Conservation (phyloP, 1,284 basidiomycete genomes). For the Leucoagaricus sp. region DNA sequence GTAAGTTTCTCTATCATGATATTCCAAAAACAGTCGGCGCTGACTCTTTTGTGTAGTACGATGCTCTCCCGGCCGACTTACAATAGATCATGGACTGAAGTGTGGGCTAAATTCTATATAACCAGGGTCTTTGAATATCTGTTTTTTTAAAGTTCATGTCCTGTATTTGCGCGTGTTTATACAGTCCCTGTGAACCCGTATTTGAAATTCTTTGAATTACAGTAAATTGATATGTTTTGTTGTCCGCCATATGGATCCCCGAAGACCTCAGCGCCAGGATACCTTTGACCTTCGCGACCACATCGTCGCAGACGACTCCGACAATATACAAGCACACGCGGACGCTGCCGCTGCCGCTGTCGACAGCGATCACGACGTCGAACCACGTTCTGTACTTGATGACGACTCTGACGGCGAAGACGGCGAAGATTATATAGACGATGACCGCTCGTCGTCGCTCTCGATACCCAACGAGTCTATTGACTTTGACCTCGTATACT, state of each 20-base stretch:
- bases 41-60: neutral
- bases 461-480: constrained; percentile 90
- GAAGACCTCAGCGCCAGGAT: neutral
- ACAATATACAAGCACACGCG: constrained; percentile 58
- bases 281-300: neutral
- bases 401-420: constrained; percentile 76
- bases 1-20: neutral
- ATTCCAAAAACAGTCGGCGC: neutral
- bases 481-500: constrained; percentile 89
- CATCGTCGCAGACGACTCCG: constrained; percentile 60
- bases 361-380: constrained; percentile 45
- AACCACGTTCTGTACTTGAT: constrained; percentile 76
- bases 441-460: constrained; percentile 78
- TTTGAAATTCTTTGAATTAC: neutral
- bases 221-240: no score
- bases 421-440: constrained; percentile 64
- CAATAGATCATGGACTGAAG: neutral
- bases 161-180: neutral
- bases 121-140: no score
- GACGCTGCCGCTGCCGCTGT: constrained; percentile 40
- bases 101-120: no score
- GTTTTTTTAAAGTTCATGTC: no score
- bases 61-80: constrained; percentile 6
- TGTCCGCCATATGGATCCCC: no score
- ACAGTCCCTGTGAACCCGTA: neutral